These are phyloP conservation scores for Cudoniella acicularis DNA, from an alignment of 495 filamentous ascomycete genomes.

Conservation along the genomic window DNA sequence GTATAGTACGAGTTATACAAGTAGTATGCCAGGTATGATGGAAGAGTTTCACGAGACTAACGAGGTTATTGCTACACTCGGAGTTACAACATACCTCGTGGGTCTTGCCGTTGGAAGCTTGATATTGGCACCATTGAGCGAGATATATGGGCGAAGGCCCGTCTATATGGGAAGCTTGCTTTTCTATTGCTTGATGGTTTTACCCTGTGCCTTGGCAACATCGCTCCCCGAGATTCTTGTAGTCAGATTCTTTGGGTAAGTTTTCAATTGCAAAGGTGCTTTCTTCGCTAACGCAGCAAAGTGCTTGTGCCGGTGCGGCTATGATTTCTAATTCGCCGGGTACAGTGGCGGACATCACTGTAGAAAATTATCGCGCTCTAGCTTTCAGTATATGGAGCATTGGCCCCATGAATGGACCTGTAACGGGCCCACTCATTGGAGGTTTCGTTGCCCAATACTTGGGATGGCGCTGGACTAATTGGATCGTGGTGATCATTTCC, in stretches of 20 bases:
- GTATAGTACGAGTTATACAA: constrained; percentile 83
- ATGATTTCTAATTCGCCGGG: constrained; percentile 81
- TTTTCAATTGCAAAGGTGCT: constrained; percentile 43
- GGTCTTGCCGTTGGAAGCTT: constrained; percentile 71
- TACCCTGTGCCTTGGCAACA: constrained; percentile 67
- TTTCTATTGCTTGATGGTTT: constrained; percentile 61
- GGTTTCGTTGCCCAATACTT: constrained; percentile 74
- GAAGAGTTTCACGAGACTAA: constrained; percentile 56
- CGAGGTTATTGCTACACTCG: constrained; percentile 61
- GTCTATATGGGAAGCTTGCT: constrained; percentile 64
- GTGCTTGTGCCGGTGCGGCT: constrained; percentile 72
- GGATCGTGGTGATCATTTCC: constrained; percentile 69
- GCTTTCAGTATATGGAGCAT: constrained; percentile 73
- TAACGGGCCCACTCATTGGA: constrained; percentile 59
- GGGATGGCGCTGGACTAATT: constrained; percentile 87
- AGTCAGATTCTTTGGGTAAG: constrained; percentile 67
- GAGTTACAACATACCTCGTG: constrained; percentile 74
- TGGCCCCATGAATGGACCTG: constrained; percentile 76
- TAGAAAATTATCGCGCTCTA: constrained; percentile 64
- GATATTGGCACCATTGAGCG: constrained; percentile 70
- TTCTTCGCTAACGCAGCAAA: too few relatives aligned
- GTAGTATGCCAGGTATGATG: constrained; percentile 62
- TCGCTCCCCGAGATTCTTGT: constrained; percentile 62
- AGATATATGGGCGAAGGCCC: constrained; percentile 73
- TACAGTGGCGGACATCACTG: constrained; percentile 75